These are phyloP conservation scores for Lasiodiplodia theobromae DNA, from an alignment of 2,329 filamentous ascomycete genomes.

Conservation along the genomic window DNA sequence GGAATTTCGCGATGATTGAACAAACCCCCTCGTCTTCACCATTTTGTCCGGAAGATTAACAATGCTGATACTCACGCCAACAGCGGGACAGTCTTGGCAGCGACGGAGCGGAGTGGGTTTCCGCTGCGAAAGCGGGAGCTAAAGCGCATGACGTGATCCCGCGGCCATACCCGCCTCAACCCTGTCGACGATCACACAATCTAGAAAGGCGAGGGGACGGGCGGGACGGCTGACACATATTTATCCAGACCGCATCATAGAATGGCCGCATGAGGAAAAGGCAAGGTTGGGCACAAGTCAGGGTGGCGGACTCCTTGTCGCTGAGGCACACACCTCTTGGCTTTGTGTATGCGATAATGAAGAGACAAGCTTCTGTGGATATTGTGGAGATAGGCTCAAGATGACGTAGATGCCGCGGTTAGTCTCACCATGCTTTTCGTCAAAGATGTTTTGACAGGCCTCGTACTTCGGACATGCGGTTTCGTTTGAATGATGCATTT, in stretches of 20 bases:
- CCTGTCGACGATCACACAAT: neutral
- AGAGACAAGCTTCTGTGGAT: neutral
- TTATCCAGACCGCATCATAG: neutral
- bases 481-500: neutral
- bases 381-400: neutral
- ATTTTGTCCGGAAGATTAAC: neutral
- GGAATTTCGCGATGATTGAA: neutral
- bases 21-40: neutral
- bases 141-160: constrained; percentile 1
- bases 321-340: neutral
- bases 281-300: neutral
- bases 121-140: neutral
- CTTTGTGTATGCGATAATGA: neutral
- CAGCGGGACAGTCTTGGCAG: neutral
- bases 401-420: neutral
- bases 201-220: neutral
- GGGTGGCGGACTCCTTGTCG: neutral
- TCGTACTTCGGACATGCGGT: neutral
- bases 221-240: neutral
- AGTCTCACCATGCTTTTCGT: neutral
- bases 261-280: neutral
- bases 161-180: neutral
- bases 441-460: neutral
- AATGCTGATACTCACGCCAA: neutral
- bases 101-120: neutral